These are phyloP conservation scores for Mucor indicus DNA, from an alignment of 371 early-diverging fungal species.

Conservation along the genomic window DNA sequence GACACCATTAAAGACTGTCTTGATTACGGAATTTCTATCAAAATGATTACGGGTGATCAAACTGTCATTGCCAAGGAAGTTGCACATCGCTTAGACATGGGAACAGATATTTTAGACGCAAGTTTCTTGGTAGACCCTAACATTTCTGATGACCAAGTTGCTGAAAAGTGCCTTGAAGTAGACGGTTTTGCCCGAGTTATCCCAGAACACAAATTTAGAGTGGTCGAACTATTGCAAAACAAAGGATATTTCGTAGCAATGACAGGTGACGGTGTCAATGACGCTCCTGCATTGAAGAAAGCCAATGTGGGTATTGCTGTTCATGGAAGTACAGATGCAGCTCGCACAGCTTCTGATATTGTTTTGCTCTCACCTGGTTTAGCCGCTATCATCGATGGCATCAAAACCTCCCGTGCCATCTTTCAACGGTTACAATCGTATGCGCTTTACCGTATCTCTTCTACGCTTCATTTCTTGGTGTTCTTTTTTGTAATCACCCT, in stretches of 20 bases:
- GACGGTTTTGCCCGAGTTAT: constrained; percentile 83
- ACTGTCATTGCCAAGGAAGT: constrained; percentile 80
- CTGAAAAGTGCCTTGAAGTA: constrained; percentile 58
- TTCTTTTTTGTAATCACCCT: constrained; percentile 88
- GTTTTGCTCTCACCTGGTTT: constrained; percentile 86
- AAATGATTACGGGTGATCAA: constrained; percentile 88
- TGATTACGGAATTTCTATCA: constrained; percentile 64
- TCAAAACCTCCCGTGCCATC: constrained; percentile 80
- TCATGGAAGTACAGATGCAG: constrained; percentile 89
- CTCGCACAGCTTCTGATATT: constrained; percentile 91
- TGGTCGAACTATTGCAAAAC: constrained; percentile 75
- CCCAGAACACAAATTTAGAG: constrained; percentile 75
- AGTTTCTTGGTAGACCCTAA: constrained; percentile 67
- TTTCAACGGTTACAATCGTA: constrained; percentile 91
- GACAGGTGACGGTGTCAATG: constrained; percentile 89
- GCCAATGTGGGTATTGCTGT: constrained; percentile 89
- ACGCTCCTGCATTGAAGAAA: constrained; percentile 85
- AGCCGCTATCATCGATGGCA: constrained; percentile 85
- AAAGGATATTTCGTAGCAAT: constrained; percentile 79
- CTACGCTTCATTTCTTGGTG: constrained; percentile 86
- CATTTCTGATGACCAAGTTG: constrained; percentile 45
- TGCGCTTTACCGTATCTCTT: constrained; percentile 88
- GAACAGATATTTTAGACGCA: constrained; percentile 67
- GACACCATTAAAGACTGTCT: constrained; percentile 66
- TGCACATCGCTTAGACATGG: constrained; percentile 68